These are phyloP conservation scores for Stentor roeselii DNA, from an alignment of 73 alveolate species.

Conservation along the genomic window DNA sequence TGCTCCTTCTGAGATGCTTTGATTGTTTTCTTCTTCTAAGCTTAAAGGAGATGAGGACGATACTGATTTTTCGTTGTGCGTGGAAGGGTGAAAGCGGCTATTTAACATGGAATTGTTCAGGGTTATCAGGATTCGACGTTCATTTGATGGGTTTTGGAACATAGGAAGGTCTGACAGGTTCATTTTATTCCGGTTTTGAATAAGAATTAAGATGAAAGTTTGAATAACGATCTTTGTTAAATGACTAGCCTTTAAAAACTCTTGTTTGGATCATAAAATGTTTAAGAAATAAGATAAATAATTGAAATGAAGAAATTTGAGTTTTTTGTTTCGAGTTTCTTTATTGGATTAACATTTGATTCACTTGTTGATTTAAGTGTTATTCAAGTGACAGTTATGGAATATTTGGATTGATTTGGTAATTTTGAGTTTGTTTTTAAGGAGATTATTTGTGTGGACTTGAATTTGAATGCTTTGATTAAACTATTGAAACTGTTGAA, in stretches of 20 bases:
- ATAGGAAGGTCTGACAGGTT: not conserved
- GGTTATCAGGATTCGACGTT: not conserved
- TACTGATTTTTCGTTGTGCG: not conserved
- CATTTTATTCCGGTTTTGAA: not conserved
- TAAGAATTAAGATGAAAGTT: not conserved
- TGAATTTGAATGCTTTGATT: no score
- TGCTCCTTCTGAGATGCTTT: not conserved
- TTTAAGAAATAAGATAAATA: not conserved
- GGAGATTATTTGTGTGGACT: no score
- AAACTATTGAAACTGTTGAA: no score
- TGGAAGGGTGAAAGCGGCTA: not conserved
- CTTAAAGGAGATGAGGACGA: not conserved
- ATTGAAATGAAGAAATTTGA: no score
- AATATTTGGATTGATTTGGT: no score
- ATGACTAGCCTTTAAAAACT: not conserved
- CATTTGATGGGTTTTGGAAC: not conserved
- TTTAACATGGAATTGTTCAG: not conserved
- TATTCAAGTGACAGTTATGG: no score
- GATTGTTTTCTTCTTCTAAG: not conserved
- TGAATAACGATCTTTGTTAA: not conserved
- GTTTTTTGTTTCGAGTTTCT: no score
- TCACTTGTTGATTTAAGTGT: no score
- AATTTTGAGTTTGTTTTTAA: no score
- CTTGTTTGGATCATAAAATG: not conserved
- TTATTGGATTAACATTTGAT: no score